phyloP scores from a whole-genome alignment of 2,329 filamentous ascomycete species.

The Colletotrichum tanaceti region DNA sequence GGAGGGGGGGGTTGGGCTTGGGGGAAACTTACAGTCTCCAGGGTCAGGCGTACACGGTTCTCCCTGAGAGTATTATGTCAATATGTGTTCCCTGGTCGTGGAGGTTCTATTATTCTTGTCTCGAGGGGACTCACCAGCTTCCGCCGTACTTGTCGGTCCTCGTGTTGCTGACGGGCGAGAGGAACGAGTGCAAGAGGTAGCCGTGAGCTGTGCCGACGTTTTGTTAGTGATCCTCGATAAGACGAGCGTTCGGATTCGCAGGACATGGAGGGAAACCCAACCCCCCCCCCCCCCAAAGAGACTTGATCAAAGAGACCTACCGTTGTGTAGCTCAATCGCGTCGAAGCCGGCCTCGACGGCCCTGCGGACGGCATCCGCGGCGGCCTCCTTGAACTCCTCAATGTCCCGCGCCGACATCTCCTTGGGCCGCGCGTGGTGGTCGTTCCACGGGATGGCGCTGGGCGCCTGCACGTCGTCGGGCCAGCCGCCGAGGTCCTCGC shows the following conservation, averaged over 20 bases:
- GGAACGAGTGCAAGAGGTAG: constrained; percentile 65
- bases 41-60: constrained; percentile 59
- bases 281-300: too few relatives aligned
- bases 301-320: not conserved
- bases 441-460: constrained; percentile 64
- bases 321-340: constrained; percentile 61
- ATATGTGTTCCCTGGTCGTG: not conserved
- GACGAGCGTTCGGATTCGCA: too few relatives aligned
- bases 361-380: constrained; percentile 63
- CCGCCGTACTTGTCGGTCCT: constrained; percentile 63
- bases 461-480: constrained; percentile 62
- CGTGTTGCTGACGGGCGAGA: constrained; percentile 59
- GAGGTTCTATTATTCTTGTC: not conserved
- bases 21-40: constrained; percentile 65
- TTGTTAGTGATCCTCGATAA: too few relatives aligned
- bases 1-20: too few relatives aligned
- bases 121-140: constrained; percentile 43
- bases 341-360: constrained; percentile 71
- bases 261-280: too few relatives aligned
- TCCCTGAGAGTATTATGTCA: constrained; percentile 37
- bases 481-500: constrained; percentile 62
- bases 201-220: constrained; percentile 57
- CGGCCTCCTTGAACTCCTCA: constrained; percentile 69
- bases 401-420: constrained; percentile 76
- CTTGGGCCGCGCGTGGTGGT: constrained; percentile 68